Percentiles rank a stretch among this genome's conserved stretches.
Conservation (phyloP, 2,329 filamentous ascomycete species). For the Aureobasidium pullulans region DNA sequence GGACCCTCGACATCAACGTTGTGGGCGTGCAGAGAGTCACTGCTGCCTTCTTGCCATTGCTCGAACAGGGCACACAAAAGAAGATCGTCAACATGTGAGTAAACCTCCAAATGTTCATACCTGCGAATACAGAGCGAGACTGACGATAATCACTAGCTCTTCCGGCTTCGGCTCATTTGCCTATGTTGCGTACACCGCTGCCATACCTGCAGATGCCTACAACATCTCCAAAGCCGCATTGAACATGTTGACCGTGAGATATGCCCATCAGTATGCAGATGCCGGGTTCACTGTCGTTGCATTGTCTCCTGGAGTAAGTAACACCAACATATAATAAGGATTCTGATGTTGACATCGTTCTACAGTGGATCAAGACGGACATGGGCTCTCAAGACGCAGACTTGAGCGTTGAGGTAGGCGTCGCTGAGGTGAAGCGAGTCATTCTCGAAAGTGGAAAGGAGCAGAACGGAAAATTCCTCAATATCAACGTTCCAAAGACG, state of each 20-base stretch:
- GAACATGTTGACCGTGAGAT: slow-evolving; percentile 42
- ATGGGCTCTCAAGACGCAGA: slow-evolving; percentile 36
- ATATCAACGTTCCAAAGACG: slow-evolving; percentile 34
- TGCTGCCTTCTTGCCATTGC: slow-evolving; percentile 30
- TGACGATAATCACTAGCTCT: slow-evolving; percentile 25
- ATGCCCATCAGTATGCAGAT: slow-evolving; percentile 28
- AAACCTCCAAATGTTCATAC: not conserved
- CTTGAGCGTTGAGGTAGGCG: slow-evolving; percentile 34
- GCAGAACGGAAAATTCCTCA: slow-evolving; percentile 43
- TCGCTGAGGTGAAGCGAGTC: slow-evolving; percentile 35
- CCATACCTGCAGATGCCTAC: slow-evolving; percentile 30
- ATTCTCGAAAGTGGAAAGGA: slow-evolving; percentile 34
- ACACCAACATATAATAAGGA: no score
- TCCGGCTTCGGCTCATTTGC: slow-evolving; percentile 38
- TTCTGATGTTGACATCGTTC: slow-evolving; percentile 10
- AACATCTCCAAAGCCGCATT: slow-evolving; percentile 43
- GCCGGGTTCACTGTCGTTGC: slow-evolving; percentile 38
- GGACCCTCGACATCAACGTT: slow-evolving; percentile 32
- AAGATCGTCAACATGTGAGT: slow-evolving; percentile 39
- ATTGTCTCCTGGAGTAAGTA: slow-evolving; percentile 39
- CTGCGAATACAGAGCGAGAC: not conserved
- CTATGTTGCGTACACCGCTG: slow-evolving; percentile 19
- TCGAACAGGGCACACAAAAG: slow-evolving; percentile 33
- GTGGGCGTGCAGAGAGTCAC: slow-evolving; percentile 34
- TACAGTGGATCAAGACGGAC: slow-evolving; percentile 41